These are phyloP conservation scores for Lasiodiplodia theobromae DNA, from an alignment of 2,329 filamentous ascomycete genomes.

Conservation along the genomic window DNA sequence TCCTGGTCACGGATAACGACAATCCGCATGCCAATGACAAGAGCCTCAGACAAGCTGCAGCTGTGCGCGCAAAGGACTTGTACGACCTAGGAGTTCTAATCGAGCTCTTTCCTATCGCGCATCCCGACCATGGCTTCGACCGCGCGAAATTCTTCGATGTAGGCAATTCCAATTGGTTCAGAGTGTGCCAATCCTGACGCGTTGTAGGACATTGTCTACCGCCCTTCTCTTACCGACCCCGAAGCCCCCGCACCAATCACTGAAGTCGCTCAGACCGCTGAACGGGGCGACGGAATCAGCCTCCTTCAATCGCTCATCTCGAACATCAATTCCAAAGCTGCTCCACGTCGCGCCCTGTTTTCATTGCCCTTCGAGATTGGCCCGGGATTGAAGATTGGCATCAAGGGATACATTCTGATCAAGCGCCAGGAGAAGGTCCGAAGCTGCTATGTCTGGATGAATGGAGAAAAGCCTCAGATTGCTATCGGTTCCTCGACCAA, in stretches of 20 bases:
- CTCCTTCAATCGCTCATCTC: conserved; percentile 82
- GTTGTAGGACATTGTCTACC: conserved; percentile 85
- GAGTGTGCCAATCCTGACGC: neutral
- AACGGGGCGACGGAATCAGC: conserved; percentile 76
- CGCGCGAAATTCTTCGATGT: conserved; percentile 90
- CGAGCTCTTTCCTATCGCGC: conserved; percentile 89
- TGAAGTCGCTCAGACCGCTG: conserved; percentile 66
- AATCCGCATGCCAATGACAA: conserved; percentile 80
- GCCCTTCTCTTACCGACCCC: conserved; percentile 69
- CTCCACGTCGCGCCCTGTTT: conserved; percentile 84
- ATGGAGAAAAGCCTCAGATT: conserved; percentile 84
- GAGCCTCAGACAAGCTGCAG: conserved; percentile 74
- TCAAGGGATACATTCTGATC: conserved; percentile 91
- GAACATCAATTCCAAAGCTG: conserved; percentile 89
- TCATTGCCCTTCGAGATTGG: conserved; percentile 88
- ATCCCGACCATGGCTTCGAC: conserved; percentile 75
- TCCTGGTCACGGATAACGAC: conserved; percentile 95
- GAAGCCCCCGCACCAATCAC: conserved; percentile 66
- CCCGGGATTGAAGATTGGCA: conserved; percentile 82
- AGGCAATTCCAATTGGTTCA: conserved; percentile 38
- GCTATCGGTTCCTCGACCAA: conserved; percentile 76
- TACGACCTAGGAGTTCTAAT: conserved; percentile 93
- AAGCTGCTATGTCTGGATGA: conserved; percentile 86
- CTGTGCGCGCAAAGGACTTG: conserved; percentile 89
- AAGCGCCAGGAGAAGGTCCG: conserved; percentile 83